Conservation (phyloP, 805 yeast genomes). For the Kodamaea neixiangensis region DNA sequence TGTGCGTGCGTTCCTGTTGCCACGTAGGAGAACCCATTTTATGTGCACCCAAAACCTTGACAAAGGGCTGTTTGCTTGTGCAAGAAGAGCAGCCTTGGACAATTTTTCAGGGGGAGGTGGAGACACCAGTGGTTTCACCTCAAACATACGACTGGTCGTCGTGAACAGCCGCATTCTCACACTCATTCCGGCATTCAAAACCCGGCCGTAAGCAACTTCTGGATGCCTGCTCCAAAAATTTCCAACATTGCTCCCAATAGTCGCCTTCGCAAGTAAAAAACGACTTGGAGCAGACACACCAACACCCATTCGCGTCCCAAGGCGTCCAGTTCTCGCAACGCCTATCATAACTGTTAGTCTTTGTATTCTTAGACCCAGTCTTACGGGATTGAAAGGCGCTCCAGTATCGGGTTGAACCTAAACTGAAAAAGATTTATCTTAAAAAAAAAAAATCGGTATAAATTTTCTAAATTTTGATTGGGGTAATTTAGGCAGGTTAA, state of each 20-base stretch:
- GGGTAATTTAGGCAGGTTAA: background rate
- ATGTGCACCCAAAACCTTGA: slow-evolving; percentile 38
- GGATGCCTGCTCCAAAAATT: slow-evolving; percentile 1
- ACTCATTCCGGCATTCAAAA: background rate
- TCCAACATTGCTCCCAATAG: background rate
- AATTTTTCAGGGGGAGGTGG: background rate
- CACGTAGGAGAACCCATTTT: slow-evolving; percentile 52
- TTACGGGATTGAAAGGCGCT: background rate
- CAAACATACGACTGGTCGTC: background rate
- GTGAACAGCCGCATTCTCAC: background rate
- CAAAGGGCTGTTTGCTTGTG: slow-evolving; percentile 31
- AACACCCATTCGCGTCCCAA: background rate
- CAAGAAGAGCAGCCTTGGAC: slow-evolving; percentile 25
- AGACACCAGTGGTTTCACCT: background rate
- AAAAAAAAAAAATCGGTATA: background rate
- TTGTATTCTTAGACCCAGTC: background rate
- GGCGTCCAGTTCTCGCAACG: background rate
- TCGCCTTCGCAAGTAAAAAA: background rate
- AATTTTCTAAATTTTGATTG: background rate
- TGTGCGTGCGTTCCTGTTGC: slow-evolving; percentile 48
- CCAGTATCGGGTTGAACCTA: background rate
- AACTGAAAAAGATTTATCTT: background rate
- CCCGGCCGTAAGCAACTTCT: background rate
- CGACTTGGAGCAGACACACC: background rate
- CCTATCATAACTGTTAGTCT: background rate